Evolutionary conservation across 306 rosid genomes (phyloP).

Genomic region (Dryas octopetala): DNA sequence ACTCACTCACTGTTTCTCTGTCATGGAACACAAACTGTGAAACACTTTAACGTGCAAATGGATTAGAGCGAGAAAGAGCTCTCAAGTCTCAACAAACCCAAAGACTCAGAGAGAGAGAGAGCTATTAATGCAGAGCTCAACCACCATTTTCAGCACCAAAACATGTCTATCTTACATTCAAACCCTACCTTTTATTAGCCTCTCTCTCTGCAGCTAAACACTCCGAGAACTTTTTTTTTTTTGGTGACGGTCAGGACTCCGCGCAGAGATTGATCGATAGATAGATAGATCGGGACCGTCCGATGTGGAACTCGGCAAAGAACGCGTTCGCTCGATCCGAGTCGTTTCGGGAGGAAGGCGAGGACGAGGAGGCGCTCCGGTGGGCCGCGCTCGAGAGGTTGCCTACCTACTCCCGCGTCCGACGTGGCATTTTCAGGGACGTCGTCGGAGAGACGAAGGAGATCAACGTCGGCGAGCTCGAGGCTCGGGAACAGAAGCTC

Average conservation of each 20-base stretch:
- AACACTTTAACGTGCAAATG: constrained; percentile 30
- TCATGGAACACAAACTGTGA: constrained; percentile 22
- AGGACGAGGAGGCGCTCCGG: constrained; percentile 85
- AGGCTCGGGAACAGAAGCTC: constrained; percentile 61
- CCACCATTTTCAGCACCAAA: constrained; percentile 43
- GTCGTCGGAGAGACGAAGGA: constrained; percentile 60
- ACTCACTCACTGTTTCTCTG: neutral
- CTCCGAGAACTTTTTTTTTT: no score
- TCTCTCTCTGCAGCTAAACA: neutral
- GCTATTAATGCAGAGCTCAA: constrained; percentile 69
- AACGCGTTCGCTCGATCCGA: constrained; percentile 64
- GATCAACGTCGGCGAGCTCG: constrained; percentile 64
- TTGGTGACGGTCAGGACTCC: no score
- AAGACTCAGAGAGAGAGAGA: constrained; percentile 14
- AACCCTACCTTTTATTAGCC: constrained; percentile 10
- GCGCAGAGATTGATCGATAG: neutral
- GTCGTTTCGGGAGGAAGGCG: constrained; percentile 58
- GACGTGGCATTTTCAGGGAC: constrained; percentile 78
- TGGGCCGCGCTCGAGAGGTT: constrained; percentile 97
- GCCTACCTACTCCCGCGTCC: constrained; percentile 74
- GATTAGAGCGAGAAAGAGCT: constrained; percentile 14
- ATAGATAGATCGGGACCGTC: neutral
- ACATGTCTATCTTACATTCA: constrained; percentile 8
- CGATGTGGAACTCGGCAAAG: constrained; percentile 94
- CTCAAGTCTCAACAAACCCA: constrained; percentile 16